Base-by-base conservation (phyloP, 2,329 filamentous ascomycete species). In the Cordyceps fumosorosea region DNA sequence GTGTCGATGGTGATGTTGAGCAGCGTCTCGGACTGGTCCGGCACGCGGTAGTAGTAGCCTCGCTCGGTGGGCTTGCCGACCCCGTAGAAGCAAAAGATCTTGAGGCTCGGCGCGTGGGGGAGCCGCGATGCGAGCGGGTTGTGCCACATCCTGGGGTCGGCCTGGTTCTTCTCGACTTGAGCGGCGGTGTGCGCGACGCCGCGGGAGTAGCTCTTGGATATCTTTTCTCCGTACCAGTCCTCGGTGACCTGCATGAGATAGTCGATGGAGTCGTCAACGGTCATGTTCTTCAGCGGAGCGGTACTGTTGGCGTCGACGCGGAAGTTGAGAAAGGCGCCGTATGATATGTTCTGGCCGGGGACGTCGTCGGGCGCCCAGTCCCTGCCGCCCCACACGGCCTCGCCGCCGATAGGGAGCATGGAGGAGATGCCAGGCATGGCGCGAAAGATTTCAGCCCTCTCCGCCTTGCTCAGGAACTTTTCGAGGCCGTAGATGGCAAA, bases 31-130 rank as follows among this genome's bases (percentile, higher is more conserved):
- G 82, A 76, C 10, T 90, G 85, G 52, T 93, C 90, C 0, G 84
- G 80, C 0, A 79, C 72, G 37, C 89, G 88, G 76, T 99, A 99
- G 73, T 90, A 99, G 73, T 98, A 99, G 18, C 88, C 87, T 62
- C 93, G 85, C 75, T 99, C 93, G 0, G 93, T 98, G 3, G 90
- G 89, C 73, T 98, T 99, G 3, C 93, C 93, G 4, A 96, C 86
- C 22, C 90, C 95, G 72, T 99, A 98, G 78, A 99, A 98, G 77
- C 95, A 98, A 76, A 93, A 98, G 14, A 99, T 91, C 73, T 96
- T 97, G 70, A 99, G 79, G 70, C 86, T 90, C 0, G 95, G 93
- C 1, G 95, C 93, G 22, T 91, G 81, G 0, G 95, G 95, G 0
- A 98, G 80, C 2, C 93, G 84, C 0, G 91, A 90, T 73, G 98